These are phyloP conservation scores for Pythium biforme DNA, from an alignment of 352 stramenopile genomes.

Conservation along the genomic window DNA sequence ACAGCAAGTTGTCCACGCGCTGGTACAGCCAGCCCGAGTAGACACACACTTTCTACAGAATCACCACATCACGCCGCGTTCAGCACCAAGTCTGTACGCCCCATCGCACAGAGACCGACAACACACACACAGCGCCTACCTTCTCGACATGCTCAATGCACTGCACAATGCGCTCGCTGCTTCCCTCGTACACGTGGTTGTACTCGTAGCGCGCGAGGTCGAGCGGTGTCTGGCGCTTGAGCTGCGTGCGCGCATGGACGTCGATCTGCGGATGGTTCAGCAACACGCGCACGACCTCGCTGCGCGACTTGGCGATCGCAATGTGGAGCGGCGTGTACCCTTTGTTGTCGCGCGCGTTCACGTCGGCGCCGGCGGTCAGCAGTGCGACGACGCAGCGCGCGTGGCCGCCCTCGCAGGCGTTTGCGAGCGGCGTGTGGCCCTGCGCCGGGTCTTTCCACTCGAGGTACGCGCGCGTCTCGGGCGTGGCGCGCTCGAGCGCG, in stretches of 20 bases:
- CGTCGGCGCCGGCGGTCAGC: conserved; percentile 49
- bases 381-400: conserved; percentile 58
- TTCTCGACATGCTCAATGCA: conserved; percentile 83
- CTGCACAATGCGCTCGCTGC: conserved; percentile 45
- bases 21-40: conserved; percentile 84
- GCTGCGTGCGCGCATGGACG: conserved; percentile 47
- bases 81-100: too few relatives aligned
- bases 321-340: conserved; percentile 72
- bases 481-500: conserved; percentile 50
- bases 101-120: too few relatives aligned
- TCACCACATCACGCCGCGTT: too few relatives aligned
- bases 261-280: conserved; percentile 53
- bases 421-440: conserved; percentile 65
- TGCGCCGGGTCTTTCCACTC: conserved; percentile 70
- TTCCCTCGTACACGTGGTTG: conserved; percentile 34
- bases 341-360: conserved; percentile 54
- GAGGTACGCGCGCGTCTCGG: conserved; percentile 58
- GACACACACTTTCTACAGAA: conserved; percentile 65
- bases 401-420: conserved; percentile 61
- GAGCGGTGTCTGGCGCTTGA: conserved; percentile 60
- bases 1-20: conserved; percentile 79
- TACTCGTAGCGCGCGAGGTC: conserved; percentile 69
- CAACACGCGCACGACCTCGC: conserved; percentile 66
- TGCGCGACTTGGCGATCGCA: conserved; percentile 54
- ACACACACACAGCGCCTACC: too few relatives aligned